Conservation (phyloP, 208 protist species). For the Trypanosoma scelopori region DNA sequence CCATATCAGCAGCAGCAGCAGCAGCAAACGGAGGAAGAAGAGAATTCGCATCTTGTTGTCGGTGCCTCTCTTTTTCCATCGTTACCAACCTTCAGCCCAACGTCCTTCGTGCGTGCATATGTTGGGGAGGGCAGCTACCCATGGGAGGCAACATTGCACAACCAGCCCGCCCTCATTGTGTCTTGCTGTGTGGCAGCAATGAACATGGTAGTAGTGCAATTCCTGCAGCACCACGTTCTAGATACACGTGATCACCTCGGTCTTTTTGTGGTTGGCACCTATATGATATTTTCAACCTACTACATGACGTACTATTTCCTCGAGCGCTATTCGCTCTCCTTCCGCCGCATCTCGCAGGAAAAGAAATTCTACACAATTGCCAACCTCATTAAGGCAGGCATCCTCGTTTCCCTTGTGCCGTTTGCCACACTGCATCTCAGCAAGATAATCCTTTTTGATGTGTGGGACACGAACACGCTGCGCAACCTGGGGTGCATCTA, state of each 20-base stretch:
- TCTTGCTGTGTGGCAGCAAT: conserved; percentile 56
- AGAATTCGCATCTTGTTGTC: too few species aligned
- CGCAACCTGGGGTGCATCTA: conserved; percentile 93
- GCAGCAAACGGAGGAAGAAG: background rate
- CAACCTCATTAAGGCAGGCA: conserved; percentile 89
- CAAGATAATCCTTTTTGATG: conserved; percentile 82
- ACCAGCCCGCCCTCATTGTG: conserved; percentile 70
- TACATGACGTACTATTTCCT: conserved; percentile 92
- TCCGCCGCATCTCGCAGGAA: conserved; percentile 82
- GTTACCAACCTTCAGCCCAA: conserved; percentile 73
- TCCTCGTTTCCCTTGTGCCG: conserved; percentile 88
- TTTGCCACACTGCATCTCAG: conserved; percentile 78
- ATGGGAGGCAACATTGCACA: conserved; percentile 65
- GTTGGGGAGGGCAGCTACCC: conserved; percentile 33
- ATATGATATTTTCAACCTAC: conserved; percentile 85
- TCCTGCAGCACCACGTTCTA: conserved; percentile 85
- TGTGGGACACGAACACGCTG: conserved; percentile 84
- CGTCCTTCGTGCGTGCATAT: conserved; percentile 85
- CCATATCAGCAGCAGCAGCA: background rate
- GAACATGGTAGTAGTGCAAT: conserved; percentile 70
- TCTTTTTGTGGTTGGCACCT: conserved; percentile 86
- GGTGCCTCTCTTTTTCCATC: conserved; percentile 25
- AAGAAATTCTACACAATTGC: conserved; percentile 94
- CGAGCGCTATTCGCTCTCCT: conserved; percentile 70
- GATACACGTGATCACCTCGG: conserved; percentile 85